Conservation (phyloP, 768 basidiomycete species). For the Amanita brunnescens region DNA sequence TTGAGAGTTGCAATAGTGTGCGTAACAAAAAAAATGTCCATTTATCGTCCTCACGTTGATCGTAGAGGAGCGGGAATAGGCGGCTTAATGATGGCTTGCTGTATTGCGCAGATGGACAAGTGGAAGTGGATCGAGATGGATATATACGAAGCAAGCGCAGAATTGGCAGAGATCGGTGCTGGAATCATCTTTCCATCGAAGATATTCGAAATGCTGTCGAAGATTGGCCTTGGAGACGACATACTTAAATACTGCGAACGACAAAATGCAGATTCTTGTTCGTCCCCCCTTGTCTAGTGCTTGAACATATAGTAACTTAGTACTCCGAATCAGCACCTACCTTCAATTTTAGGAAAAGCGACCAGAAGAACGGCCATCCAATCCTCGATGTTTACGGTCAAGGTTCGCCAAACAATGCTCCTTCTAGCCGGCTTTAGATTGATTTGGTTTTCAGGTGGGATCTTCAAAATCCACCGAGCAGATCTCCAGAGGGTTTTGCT, state of each 20-base stretch:
- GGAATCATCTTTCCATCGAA: slow-evolving; percentile 50
- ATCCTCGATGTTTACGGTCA: slow-evolving; percentile 48
- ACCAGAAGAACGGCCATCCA: slow-evolving; percentile 42
- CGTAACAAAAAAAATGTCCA: background rate
- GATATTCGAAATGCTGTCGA: slow-evolving; percentile 15
- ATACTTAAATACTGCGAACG: slow-evolving; percentile 22
- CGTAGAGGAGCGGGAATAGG: slow-evolving; percentile 46
- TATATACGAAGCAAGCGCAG: slow-evolving; percentile 43
- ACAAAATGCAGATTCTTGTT: background rate
- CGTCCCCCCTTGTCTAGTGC: background rate
- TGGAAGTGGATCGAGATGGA: slow-evolving; percentile 48
- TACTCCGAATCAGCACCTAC: slow-evolving; percentile 30
- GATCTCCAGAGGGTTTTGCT: slow-evolving; percentile 59
- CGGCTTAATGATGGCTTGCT: slow-evolving; percentile 25
- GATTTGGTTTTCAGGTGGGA: slow-evolving; percentile 26
- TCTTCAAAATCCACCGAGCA: slow-evolving; percentile 53
- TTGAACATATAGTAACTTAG: background rate
- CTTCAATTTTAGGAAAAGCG: slow-evolving; percentile 53
- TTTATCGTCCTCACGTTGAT: background rate
- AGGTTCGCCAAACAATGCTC: slow-evolving; percentile 28
- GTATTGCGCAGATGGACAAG: slow-evolving; percentile 31
- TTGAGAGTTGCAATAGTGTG: background rate
- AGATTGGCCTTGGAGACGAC: slow-evolving; percentile 39
- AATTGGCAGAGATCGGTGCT: slow-evolving; percentile 49
- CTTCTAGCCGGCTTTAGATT: background rate